phyloP scores from a whole-genome alignment of 345 rosid species.

The Salix udensis region DNA sequence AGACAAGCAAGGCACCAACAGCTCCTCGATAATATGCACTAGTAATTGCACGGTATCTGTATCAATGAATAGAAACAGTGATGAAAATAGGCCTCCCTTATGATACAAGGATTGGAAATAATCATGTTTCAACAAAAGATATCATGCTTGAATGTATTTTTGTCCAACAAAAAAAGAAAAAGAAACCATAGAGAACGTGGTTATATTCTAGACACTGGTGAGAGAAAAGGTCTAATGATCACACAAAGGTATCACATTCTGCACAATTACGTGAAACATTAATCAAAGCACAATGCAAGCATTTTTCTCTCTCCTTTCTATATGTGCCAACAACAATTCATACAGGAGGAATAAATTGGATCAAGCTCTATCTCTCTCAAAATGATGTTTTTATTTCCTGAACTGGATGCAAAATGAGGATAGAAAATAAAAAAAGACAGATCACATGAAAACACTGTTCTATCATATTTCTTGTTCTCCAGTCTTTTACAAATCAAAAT shows the following conservation, averaged over 20 bases:
- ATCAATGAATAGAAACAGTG: background rate
- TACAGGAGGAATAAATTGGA: background rate
- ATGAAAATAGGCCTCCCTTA: conserved; percentile 1
- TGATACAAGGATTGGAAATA: background rate
- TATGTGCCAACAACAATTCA: background rate
- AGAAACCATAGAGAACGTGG: background rate
- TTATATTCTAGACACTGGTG: background rate
- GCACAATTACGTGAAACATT: too few relatives aligned
- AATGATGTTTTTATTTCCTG: background rate
- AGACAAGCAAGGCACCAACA: conserved; percentile 27
- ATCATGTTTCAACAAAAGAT: background rate
- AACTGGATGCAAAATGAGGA: background rate
- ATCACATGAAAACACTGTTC: too few relatives aligned
- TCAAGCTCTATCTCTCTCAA: background rate
- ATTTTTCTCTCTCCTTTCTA: background rate
- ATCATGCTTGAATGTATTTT: too few relatives aligned
- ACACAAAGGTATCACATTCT: background rate
- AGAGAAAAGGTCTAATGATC: background rate
- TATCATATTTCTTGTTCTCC: background rate
- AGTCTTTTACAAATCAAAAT: background rate
- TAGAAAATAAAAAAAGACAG: background rate
- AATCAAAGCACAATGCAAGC: background rate
- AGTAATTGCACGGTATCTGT: conserved; percentile 26
- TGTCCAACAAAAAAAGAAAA: background rate
- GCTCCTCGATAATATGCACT: conserved; percentile 29